Evolutionary conservation across 148 eudicot species (phyloP), one percentile per base, ranked within the genome.

Genomic region (Dianthus caryophyllus): DNA sequence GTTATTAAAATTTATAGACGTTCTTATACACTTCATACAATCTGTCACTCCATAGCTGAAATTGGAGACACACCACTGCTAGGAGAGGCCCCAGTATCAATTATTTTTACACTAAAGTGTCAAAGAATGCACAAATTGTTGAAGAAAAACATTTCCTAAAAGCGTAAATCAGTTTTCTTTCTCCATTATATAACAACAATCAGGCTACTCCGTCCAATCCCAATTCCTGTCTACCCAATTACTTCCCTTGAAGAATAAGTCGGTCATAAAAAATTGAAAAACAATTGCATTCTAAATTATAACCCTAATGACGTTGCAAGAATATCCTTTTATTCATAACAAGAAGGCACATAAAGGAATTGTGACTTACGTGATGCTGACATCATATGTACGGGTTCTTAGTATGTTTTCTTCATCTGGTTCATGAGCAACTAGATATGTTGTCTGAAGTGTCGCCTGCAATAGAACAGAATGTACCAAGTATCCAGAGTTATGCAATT

Each of bases 371-470:
- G 98, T 84, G 75, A 94, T 88, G 93, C 97, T 94, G 76, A 94
- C 85, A 78, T 94, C 98, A 82, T 94, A 94, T 58, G 98, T 94
- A 64, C 97, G 89, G 22, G 98, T 90, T 58, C 97, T 77, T 38
- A 94, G 76, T 68, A 94, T 94, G 75, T 94, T 90, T 75, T 90
- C 98, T 67, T 90, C 97, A 73, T 94, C 97, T 65, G 98, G 97
- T 77, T 94, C 98, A 68, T 94, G 86, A 76, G 98, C 98, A 62
- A 88, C 88, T 15, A 94, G 86, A 78, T 90, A 94, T 47, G 87
- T 78, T 47, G 85, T 61, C 75, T 83, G 87, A 56, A 90, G 91
- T 13, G 88, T 85, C 68, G 96, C 90, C 98, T 90, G 90, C 74
- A 82, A 43, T 12, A 67, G 29, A 49, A 50, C n/a, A 59, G 39